Evolutionary conservation across 345 rosid species (phyloP).

Genomic region (Lepidium sativum): DNA sequence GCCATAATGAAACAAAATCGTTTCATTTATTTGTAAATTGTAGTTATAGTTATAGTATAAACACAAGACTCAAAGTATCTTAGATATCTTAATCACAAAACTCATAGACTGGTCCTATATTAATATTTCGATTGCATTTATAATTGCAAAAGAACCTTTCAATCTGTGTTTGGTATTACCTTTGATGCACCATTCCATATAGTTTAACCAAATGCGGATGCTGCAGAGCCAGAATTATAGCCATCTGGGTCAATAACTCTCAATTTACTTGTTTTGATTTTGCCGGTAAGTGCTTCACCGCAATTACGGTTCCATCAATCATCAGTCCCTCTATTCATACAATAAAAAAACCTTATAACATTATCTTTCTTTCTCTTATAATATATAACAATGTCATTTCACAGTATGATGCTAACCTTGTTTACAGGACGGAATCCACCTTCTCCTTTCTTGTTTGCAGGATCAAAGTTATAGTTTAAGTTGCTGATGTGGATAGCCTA

Average conservation of each 20-base stretch:
- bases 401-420: slow-evolving; percentile 31
- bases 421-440: slow-evolving; percentile 61
- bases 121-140: too few relatives aligned
- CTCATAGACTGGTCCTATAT: too few relatives aligned
- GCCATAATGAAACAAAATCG: too few relatives aligned
- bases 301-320: slow-evolving; percentile 41
- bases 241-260: slow-evolving; percentile 47
- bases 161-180: slow-evolving; percentile 14
- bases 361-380: neutral
- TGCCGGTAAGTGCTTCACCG: slow-evolving; percentile 41
- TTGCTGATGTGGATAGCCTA: too few relatives aligned
- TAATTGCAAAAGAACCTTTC: too few relatives aligned
- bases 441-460: slow-evolving; percentile 45
- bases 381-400: neutral
- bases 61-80: too few relatives aligned
- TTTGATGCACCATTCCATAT: slow-evolving; percentile 44
- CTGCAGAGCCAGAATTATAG: slow-evolving; percentile 43
- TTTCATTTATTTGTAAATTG: too few relatives aligned
- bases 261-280: slow-evolving; percentile 47
- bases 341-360: neutral
- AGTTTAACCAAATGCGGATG: slow-evolving; percentile 48
- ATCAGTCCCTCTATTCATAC: slow-evolving; percentile 32
- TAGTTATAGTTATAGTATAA: too few relatives aligned
- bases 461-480: slow-evolving; percentile 43
- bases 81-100: too few relatives aligned